Base-by-base conservation (phyloP, 225 moss, liverwort and hornwort genomes). In the Pseudoscleropodium purum region DNA sequence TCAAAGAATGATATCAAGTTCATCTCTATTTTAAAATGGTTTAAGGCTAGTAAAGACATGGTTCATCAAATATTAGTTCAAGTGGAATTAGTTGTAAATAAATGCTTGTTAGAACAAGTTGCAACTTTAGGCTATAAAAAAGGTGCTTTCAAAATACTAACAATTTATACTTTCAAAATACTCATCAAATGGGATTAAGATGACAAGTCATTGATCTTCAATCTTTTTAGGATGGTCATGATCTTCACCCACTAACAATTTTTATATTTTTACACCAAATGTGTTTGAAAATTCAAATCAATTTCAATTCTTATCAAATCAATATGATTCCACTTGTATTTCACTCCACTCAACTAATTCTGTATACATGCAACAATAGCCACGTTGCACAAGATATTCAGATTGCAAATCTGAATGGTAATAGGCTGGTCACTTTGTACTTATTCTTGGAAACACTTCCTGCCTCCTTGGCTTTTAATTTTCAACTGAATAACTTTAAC, bases 231-330 rank as follows among this genome's bases (percentile, higher is more conserved):
- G 24, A 75, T 31, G 33, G 4, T 75, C 6, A 33, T 7, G 4
- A 45, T 31, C 4, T 18, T 11, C 7, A 45, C 18, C 10, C 45
- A 29, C 0, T 3, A 2, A 29, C 2, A 0, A 18, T 0, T 30
- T 75, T 6, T 18, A 47, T 47, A 47, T 7, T 75, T 17, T 18
- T 75, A 12, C 13, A 24, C 23, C 67, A 67, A 69, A 69, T 23
- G 2, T n/a, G 4, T 33, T 31, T 31, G 1, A 12, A 75, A 49
- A 11, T 19, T 47, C 4, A 19, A 7, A 31, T 33, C 33, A 49
- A 75, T 30, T 47, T 49, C 1, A 29, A 1, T 33, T 75, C 4
- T 75, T 20, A 75, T 20, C 0, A 11, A 0, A 49, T 12, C 19
- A 18, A 49, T 75, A 49, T 11, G 7, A 33, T 75, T 49, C 19